Percentiles rank a stretch among this genome's conserved stretches.
Evolutionary conservation across 768 basidiomycete species (phyloP).

Genomic region (Albatrellus ellisii): DNA sequence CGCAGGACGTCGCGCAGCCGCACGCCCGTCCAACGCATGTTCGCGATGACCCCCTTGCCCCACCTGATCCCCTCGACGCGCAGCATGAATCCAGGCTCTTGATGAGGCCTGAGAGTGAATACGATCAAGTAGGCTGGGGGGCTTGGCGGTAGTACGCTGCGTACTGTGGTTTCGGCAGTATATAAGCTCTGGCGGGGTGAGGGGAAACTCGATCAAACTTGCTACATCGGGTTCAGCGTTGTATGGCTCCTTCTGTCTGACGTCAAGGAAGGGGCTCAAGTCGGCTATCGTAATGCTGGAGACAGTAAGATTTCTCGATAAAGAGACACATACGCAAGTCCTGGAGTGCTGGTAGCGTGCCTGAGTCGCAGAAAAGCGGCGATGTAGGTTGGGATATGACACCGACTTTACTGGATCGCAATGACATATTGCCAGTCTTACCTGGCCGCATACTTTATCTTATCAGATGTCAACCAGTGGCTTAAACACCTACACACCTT

Average conservation of each 20-base stretch:
- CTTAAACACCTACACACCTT: no score
- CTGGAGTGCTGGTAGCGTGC: no score
- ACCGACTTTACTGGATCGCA: no score
- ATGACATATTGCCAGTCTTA: no score
- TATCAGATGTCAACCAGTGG: no score
- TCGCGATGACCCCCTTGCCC: constrained; percentile 21
- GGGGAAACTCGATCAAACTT: constrained; percentile 40
- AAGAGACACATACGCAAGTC: no score
- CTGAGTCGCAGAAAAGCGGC: no score
- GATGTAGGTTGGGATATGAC: no score
- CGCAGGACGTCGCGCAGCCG: constrained; percentile 14
- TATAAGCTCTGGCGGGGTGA: constrained; percentile 51
- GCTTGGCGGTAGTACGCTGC: no score
- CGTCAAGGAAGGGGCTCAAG: constrained; percentile 26
- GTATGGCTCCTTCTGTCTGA: constrained; percentile 39
- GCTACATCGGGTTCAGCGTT: constrained; percentile 55
- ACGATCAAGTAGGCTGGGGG: background rate
- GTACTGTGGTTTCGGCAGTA: constrained; percentile 66
- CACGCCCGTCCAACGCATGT: constrained; percentile 14
- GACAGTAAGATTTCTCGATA: no score
- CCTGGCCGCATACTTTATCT: no score
- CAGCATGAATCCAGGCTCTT: constrained; percentile 35
- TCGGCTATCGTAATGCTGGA: no score
- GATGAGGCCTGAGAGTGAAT: constrained; percentile 16
- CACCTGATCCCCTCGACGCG: constrained; percentile 43